Base-by-base conservation (phyloP, 129 eudicot species). In the Helianthus tuberosus region DNA sequence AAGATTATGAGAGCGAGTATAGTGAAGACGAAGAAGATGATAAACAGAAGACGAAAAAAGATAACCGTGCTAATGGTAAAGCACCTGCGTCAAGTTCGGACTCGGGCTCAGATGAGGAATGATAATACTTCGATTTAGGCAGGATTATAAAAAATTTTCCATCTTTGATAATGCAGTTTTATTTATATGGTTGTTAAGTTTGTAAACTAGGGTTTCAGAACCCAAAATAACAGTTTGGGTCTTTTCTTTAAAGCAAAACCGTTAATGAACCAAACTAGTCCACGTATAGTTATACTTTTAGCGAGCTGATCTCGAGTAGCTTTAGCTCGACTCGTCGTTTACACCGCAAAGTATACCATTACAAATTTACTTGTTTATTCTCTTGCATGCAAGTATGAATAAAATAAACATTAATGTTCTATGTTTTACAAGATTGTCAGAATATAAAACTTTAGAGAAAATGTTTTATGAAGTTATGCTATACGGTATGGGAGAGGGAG, bases 1-100 rank as follows among this genome's bases (percentile, higher is more conserved):
- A 87, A 62, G 97, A 90, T 59, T 78, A 82, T 50, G 91, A 90
- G 91, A 94, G 98, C 29, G 98, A 94, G 80, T 94, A 94, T 29
- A 94, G 98, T 77, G 98, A 93, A 76, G 98, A 92, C 71, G 97
- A 93, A 68, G 98, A 90, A 12, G 93, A 72, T 9, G 27, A 44
- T 32, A 81, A 77, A 60, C 67, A 44, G 36, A 27, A 82, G 36
- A 43, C 2, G 7, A 84, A 74, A 41, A 74, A 44, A 57, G 80
- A 76, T 23, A 74, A 72, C 8, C 53, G 50, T 50, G 79, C 71
- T 13, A 84, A 87, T 20, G 89, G 87, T n/a, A 83, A 69, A 66
- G 81, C 79, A 73, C 63, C 80, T 15, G 87, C 76, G 14, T 72
- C 77, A 49, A 54, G 75, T 73, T 87, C 87, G 43, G 72, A 70